phyloP scores from a whole-genome alignment of 352 stramenopile genomes.

The Globisporangium middletonii region DNA sequence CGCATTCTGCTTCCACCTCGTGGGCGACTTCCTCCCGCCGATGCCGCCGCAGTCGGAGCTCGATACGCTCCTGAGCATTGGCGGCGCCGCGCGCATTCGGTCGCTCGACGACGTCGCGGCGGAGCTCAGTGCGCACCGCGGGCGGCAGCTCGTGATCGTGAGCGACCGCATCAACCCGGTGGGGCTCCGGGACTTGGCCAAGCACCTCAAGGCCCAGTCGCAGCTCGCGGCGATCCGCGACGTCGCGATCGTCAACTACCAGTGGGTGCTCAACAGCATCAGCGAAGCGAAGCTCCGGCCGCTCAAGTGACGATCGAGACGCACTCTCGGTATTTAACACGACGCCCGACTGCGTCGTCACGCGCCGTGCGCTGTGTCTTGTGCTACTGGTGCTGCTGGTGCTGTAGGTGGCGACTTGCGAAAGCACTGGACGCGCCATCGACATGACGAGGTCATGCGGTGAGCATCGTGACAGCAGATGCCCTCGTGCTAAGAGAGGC shows the following conservation, averaged over 20 bases:
- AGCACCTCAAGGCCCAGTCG: slow-evolving; percentile 28
- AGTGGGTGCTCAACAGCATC: slow-evolving; percentile 86
- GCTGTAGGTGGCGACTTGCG: slow-evolving; percentile 7
- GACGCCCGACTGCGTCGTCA: too few relatives aligned
- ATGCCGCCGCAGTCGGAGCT: slow-evolving; percentile 67
- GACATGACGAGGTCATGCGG: not conserved
- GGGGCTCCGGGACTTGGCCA: slow-evolving; percentile 37
- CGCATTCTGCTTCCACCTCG: slow-evolving; percentile 61
- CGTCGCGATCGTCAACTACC: slow-evolving; percentile 69
- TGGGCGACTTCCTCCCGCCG: slow-evolving; percentile 69
- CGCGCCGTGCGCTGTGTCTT: not conserved
- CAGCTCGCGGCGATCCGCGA: slow-evolving; percentile 32
- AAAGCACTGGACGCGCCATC: slow-evolving; percentile 17
- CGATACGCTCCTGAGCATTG: slow-evolving; percentile 61
- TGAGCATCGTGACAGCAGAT: not conserved
- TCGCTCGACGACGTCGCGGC: slow-evolving; percentile 43
- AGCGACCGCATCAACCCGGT: slow-evolving; percentile 68
- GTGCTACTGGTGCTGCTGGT: not conserved
- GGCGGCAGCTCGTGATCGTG: slow-evolving; percentile 56
- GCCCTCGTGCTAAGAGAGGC: too few relatives aligned
- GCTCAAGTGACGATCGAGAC: slow-evolving; percentile 13
- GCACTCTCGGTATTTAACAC: not conserved
- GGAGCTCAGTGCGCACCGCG: slow-evolving; percentile 44
- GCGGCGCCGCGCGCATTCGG: slow-evolving; percentile 47
- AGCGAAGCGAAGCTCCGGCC: slow-evolving; percentile 63